Evolutionary conservation across 2,329 filamentous ascomycete species (phyloP).

Genomic region (Pseudopithomyces maydicus): DNA sequence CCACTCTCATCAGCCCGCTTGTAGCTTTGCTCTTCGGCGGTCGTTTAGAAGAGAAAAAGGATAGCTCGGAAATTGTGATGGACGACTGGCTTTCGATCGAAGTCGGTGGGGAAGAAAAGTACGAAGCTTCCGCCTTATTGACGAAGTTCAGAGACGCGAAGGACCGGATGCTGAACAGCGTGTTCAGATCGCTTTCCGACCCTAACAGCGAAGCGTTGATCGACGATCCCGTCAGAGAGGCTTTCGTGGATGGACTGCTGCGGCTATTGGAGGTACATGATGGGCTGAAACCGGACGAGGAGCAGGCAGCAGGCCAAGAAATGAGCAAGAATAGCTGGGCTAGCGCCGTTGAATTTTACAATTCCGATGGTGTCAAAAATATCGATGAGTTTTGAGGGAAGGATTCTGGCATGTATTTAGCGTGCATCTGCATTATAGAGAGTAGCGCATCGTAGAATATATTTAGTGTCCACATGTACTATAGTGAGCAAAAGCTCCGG

Average conservation of each 20-base stretch:
- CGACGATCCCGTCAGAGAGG: neutral
- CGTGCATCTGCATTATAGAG: neutral
- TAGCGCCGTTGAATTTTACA: neutral
- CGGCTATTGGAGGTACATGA: neutral
- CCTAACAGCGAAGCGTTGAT: neutral
- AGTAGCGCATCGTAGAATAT: too few species aligned
- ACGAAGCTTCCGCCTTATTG: neutral
- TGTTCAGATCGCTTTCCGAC: neutral
- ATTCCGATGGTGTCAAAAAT: neutral
- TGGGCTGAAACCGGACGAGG: neutral
- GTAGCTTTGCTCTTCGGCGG: conserved; percentile 6
- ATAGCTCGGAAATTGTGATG: neutral
- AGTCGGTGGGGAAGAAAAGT: neutral
- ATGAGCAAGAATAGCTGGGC: neutral
- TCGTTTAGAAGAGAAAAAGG: neutral
- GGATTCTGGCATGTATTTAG: neutral
- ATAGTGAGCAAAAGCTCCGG: too few species aligned
- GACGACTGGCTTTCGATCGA: conserved; percentile 2
- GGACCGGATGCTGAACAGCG: neutral
- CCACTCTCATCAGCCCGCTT: conserved; percentile 1
- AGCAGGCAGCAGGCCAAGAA: neutral
- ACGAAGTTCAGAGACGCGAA: neutral
- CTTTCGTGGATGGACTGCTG: neutral
- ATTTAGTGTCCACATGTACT: too few species aligned
- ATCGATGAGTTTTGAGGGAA: neutral